Evolutionary conservation across 176 grass and related monocot genomes (phyloP).

Genomic region (Neostapfia colusana): DNA sequence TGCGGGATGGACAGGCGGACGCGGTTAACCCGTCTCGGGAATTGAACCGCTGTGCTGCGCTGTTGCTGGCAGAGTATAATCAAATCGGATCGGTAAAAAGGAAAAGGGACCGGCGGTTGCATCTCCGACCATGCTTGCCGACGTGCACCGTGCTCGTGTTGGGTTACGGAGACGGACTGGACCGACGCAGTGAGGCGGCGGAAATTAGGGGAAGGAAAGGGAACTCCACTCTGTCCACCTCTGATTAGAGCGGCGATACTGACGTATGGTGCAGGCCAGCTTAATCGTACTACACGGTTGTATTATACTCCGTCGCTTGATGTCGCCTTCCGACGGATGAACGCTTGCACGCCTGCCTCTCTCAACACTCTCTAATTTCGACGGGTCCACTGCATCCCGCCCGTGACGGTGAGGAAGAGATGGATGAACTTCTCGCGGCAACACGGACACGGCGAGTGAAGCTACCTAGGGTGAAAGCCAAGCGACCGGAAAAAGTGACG

Average conservation of each 20-base stretch:
- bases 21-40: slow-evolving; percentile 16
- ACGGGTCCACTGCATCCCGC: background rate
- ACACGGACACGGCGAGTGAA: background rate
- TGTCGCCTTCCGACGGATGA: background rate
- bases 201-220: background rate
- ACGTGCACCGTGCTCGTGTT: background rate
- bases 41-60: background rate
- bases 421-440: background rate
- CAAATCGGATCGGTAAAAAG: background rate
- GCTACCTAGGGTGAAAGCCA: background rate
- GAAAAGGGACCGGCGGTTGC: too few relatives aligned
- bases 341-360: background rate
- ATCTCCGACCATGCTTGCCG: background rate
- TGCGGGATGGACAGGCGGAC: background rate
- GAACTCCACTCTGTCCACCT: background rate
- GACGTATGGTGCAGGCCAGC: slow-evolving; percentile 28
- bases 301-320: background rate
- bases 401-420: too few relatives aligned
- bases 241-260: background rate
- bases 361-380: background rate
- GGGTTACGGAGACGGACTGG: background rate
- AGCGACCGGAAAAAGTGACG: background rate
- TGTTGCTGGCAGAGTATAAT: background rate
- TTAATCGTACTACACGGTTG: slow-evolving; percentile 7
- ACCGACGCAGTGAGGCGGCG: background rate